Percentiles rank a stretch among this genome's conserved stretches.
Evolutionary conservation across 1,284 basidiomycete genomes (phyloP).

Genomic region (Cryptococcus deneoformans): DNA sequence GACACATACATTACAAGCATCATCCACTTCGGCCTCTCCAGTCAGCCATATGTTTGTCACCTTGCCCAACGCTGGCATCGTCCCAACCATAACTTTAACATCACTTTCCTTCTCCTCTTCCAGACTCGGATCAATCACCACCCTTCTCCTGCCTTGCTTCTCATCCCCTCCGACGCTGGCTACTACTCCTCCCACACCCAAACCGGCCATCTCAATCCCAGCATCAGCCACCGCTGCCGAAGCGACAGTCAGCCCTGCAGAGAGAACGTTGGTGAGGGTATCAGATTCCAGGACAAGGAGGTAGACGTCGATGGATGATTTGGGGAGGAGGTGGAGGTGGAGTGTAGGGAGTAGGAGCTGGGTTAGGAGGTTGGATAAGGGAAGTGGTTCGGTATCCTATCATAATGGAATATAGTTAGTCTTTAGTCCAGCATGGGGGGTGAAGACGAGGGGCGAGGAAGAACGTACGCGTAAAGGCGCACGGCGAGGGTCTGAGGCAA

Average conservation of each 20-base stretch:
- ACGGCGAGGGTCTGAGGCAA: constrained; percentile 71
- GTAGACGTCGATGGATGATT: constrained; percentile 89
- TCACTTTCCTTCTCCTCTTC: constrained; percentile 59
- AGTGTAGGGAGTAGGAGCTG: constrained; percentile 84
- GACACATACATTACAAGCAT: constrained; percentile 33
- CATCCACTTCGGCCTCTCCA: constrained; percentile 54
- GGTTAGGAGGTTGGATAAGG: constrained; percentile 75
- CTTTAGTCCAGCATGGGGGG: not conserved
- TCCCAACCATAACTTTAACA: constrained; percentile 69
- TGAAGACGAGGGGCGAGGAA: not conserved
- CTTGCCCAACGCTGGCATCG: constrained; percentile 85
- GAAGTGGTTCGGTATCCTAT: constrained; percentile 90
- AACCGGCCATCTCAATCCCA: constrained; percentile 42
- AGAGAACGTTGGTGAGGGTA: constrained; percentile 77
- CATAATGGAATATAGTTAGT: not conserved
- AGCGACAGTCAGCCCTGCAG: constrained; percentile 79
- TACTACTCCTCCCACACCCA: constrained; percentile 42
- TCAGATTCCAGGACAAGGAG: constrained; percentile 89
- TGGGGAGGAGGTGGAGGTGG: constrained; percentile 85
- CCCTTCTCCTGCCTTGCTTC: constrained; percentile 47
- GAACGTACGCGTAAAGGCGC: constrained; percentile 77
- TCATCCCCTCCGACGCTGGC: not conserved
- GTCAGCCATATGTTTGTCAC: constrained; percentile 78
- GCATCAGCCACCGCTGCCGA: constrained; percentile 69
- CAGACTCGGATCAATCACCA: constrained; percentile 71